Base-by-base conservation (phyloP, 1,139 yeast genomes). In the Candida sp. region DNA sequence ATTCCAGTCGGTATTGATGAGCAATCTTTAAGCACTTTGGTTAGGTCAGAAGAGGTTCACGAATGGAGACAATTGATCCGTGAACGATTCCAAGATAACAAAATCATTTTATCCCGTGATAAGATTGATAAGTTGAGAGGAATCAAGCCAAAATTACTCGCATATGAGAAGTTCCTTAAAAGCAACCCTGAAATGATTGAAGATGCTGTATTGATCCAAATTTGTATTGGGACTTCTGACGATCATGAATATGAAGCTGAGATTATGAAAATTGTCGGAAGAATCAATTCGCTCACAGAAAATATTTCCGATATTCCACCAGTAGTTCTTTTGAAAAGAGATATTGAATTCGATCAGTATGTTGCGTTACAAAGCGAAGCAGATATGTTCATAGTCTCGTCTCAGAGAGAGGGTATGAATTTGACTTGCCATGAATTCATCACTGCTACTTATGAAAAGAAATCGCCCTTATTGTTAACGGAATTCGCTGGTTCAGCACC, bases 371-470 rank as follows among this genome's bases (percentile, higher is more conserved):
- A 87, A 44, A 72, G 84, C 38, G 97, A 90, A 60, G 97, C 98
- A 0, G 95, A 87, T 53, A 74, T 81, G 2, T 93, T 93, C 61
- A 82, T 87, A 32, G 97, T 93, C 3, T 83, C 95, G 4, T 86
- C 97, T 1, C 79, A 93, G 75, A 82, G 99, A 59, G 99, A 95
- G 63, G 99, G 99, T 19, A 87, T 93, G 87, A 93, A 93, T 57
- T 72, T 93, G 58, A 90, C 99, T 0, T 90, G 97, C 56, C 99
- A 95, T 58, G 99, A 93, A 61, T 95, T 86, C 60, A 79, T 90
- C 33, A 84, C 84, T 45, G 89, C 96, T 22, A 81, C 95, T 4
- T 70, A 75, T 25, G 82, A 79, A 35, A 77, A 79, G 49, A 82
- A 86, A 51, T 86, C 97, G 0, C 97, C 98, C 0, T 74, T 93